phyloP scores from a whole-genome alignment of 805 yeast species.

The Kodamaea nitidulidarum region DNA sequence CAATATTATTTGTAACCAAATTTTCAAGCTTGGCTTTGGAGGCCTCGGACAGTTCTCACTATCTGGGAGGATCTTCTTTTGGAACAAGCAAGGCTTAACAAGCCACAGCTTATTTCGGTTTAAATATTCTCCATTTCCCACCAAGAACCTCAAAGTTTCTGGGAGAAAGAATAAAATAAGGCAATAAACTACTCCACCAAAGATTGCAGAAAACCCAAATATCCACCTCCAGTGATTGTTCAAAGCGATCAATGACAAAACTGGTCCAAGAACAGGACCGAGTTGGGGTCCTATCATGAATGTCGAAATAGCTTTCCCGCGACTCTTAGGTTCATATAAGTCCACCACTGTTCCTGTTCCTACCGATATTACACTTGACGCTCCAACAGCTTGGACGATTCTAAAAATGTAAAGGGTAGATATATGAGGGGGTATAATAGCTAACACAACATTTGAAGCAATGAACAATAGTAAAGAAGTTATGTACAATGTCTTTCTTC shows the following conservation, averaged over 20 bases:
- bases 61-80: conserved; percentile 18
- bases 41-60: conserved; percentile 39
- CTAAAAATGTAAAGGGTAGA: conserved; percentile 27
- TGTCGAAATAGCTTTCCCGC: conserved; percentile 31
- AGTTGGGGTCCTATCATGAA: conserved; percentile 39
- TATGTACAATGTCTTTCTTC: conserved; percentile 32
- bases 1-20: conserved; percentile 33
- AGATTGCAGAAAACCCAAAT: conserved; percentile 29
- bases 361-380: conserved; percentile 33
- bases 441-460: conserved; percentile 26
- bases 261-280: conserved; percentile 38
- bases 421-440: conserved; percentile 28
- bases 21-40: conserved; percentile 39
- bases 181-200: conserved; percentile 22
- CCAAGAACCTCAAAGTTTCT: conserved; percentile 36
- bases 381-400: conserved; percentile 36
- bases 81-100: conserved; percentile 26
- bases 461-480: conserved; percentile 25
- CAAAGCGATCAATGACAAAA: conserved; percentile 25
- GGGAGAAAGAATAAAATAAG: conserved; percentile 31
- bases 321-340: conserved; percentile 24
- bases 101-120: conserved; percentile 15
- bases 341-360: conserved; percentile 38
- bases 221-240: conserved; percentile 31
- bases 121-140: conserved; percentile 32